Conservation (phyloP, 768 basidiomycete species). For the Phlegmacium glaucopus region DNA sequence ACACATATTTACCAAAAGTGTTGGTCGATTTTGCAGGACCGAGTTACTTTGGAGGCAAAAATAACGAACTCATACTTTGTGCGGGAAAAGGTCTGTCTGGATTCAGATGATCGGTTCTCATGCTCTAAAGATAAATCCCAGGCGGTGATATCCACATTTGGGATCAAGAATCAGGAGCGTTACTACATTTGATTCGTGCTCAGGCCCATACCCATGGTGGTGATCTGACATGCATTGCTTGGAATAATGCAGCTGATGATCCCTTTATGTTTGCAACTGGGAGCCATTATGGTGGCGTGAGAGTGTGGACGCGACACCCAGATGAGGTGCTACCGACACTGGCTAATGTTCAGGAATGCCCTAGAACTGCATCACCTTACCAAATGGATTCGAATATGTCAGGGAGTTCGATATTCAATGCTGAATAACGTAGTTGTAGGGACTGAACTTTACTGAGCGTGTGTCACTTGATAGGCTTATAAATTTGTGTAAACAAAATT, state of each 20-base stretch:
- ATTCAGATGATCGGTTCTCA: not conserved
- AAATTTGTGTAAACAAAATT: too few species aligned
- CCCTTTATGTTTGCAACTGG: slow-evolving; percentile 78
- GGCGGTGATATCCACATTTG: slow-evolving; percentile 84
- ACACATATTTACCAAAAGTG: slow-evolving; percentile 71
- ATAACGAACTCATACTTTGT: slow-evolving; percentile 76
- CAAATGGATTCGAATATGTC: slow-evolving; percentile 8
- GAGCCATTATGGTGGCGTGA: slow-evolving; percentile 71
- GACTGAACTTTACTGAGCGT: too few species aligned
- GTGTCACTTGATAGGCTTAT: too few species aligned
- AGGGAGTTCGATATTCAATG: slow-evolving; percentile 7
- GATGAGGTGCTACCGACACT: slow-evolving; percentile 16
- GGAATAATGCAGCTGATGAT: slow-evolving; percentile 65
- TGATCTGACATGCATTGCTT: slow-evolving; percentile 77
- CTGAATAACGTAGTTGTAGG: too few species aligned
- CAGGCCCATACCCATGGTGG: slow-evolving; percentile 60
- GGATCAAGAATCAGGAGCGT: slow-evolving; percentile 75
- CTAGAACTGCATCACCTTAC: slow-evolving; percentile 12
- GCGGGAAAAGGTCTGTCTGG: slow-evolving; percentile 59
- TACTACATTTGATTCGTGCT: slow-evolving; percentile 67
- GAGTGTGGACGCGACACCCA: slow-evolving; percentile 60
- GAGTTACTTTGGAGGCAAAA: slow-evolving; percentile 79
- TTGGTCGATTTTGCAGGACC: slow-evolving; percentile 74
- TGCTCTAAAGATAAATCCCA: slow-evolving; percentile 22
- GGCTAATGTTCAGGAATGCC: slow-evolving; percentile 5